phyloP scores from a whole-genome alignment of 495 filamentous ascomycete genomes.

The Penicillium fimorum region DNA sequence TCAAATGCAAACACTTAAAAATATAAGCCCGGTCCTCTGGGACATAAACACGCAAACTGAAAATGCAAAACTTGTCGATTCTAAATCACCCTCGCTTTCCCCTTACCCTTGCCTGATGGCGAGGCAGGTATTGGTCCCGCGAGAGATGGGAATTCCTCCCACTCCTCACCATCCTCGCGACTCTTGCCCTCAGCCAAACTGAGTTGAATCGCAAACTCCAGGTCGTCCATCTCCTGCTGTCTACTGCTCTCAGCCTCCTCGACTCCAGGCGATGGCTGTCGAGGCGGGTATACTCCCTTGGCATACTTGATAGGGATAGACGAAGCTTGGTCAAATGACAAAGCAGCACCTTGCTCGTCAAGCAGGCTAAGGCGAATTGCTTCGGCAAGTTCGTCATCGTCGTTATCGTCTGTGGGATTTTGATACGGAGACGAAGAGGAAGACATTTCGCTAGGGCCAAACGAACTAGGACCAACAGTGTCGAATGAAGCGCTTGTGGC shows the following conservation, averaged over 20 bases:
- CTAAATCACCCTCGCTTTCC: constrained; percentile 47
- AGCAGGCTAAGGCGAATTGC: constrained; percentile 77
- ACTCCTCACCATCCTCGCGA: constrained; percentile 33
- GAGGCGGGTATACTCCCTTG: constrained; percentile 25
- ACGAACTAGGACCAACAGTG: constrained; percentile 43
- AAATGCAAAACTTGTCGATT: neutral
- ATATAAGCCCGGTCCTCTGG: neutral
- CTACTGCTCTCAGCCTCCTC: constrained; percentile 36
- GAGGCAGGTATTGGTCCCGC: constrained; percentile 44
- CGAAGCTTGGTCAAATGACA: constrained; percentile 32
- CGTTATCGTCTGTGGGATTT: constrained; percentile 51
- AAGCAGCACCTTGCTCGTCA: constrained; percentile 38
- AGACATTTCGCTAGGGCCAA: constrained; percentile 49
- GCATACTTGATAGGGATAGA: constrained; percentile 55
- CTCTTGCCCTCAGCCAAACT: constrained; percentile 79
- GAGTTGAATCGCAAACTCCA: constrained; percentile 80
- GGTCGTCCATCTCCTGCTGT: constrained; percentile 63
- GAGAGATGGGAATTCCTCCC: constrained; percentile 60
- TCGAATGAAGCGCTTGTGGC: constrained; percentile 44
- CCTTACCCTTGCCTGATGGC: constrained; percentile 41
- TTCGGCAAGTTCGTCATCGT: constrained; percentile 74
- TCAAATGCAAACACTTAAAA: neutral
- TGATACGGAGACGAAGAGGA: constrained; percentile 42
- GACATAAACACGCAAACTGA: neutral
- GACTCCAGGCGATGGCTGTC: constrained; percentile 23